Base-by-base conservation (phyloP, 164 flowering plant species). In the Sextonia rubra region DNA sequence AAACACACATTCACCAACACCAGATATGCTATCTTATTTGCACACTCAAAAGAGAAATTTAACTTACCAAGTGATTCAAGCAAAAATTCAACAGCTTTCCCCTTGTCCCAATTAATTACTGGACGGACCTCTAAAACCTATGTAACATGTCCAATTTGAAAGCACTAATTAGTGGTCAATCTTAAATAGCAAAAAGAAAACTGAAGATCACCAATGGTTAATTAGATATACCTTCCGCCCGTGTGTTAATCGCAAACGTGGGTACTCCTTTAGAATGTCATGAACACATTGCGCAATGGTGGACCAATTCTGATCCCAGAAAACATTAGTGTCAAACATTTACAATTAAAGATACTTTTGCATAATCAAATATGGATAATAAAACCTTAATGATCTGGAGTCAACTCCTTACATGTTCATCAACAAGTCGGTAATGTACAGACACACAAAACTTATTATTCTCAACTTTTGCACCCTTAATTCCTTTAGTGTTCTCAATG, bases 61-160 rank as follows among this genome's bases (percentile, higher is more conserved):
- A 37, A 70, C 82, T 69, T 64, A 90, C 99, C 97, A 52, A 93
- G 90, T 69, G 97, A 91, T 58, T 92, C 93, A 8, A 96, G 97
- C 64, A 96, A 83, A 86, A 91, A 92, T 69, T 96, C 94, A 37
- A 96, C 97, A 12, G 99, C 99, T 80, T 93, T 93, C 60, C 99
- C 99, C 78, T 96, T 96, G 74, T 93, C 82, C 99, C 99, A 96
- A 64, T 93, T 81, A 77, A 96, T 93, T 77, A 79, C 85, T 22
- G 99, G 99, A 63, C 99, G 98, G 74, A 96, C 78, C 84, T 96
- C 99, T 83, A 96, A 89, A 88, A 96, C 99, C 99, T 95, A 66
- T 25, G 25, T 1, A 67, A 8, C 18, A 64, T 29, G 44, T 15
- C 29, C 67, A 12, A 29, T 6, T 61, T 61, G 12, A 61, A 24